Evolutionary conservation across 2,329 filamentous ascomycete species (phyloP), one percentile per base, ranked within the genome.

Genomic region (Lachnellula subtilissima): DNA sequence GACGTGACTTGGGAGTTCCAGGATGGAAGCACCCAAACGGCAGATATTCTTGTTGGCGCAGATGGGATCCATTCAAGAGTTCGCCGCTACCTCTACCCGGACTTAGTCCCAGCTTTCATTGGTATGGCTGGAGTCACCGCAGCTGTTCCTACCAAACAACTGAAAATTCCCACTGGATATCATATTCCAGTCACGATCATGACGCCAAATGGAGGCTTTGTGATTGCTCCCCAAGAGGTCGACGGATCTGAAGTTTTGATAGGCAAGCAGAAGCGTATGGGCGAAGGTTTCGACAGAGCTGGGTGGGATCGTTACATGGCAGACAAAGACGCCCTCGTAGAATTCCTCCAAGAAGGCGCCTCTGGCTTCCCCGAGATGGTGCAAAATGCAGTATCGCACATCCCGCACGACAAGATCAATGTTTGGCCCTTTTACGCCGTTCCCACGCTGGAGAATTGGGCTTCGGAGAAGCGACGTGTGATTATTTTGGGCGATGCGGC

Each of bases 41-140:
- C 78, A 0, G 61, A 69, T 2, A 64, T 81, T 12, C 73, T 86
- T 0, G 71, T 85, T 15, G 82, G 81, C 0, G 79, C 80, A 0
- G 82, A 86, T 56, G 82, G 83, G 1, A 85, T 85, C 50, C 79
- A 85, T 64, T 84, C 81, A 0, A 72, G 70, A 0, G 78, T 85
- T 0, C 74, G 81, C 3, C 72, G 70, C 3, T 76, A 82, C 43
- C 69, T 86, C 0, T 73, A 78, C 47, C 78, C 80, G 0, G 72
- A 75, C 0, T 61, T 79, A 1, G 65, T 74, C 36, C 77, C 82
- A 1, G 72, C 69, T 1, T 85, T 81, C 62, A 77, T 75, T 1
- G 77, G 77, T 37, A 75, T 78, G 67, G 67, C 71, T 11, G 74
- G 71, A 8, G 69, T 78, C 22, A 63, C 63, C 3, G 55, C 62